Conservation (phyloP, 2,329 filamentous ascomycete genomes). For the Lachnellula willkommii region DNA sequence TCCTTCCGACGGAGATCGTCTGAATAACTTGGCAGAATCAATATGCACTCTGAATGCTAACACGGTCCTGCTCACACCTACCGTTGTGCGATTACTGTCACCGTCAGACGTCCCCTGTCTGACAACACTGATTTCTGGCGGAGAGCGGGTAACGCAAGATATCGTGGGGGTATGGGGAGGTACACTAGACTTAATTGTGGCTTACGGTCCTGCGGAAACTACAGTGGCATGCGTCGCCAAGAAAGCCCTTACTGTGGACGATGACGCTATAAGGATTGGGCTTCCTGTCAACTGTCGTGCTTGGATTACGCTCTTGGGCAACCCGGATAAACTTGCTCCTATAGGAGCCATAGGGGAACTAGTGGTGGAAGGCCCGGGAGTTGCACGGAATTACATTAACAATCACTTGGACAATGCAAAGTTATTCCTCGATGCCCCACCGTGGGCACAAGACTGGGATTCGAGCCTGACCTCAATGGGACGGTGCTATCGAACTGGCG, state of each 20-base stretch:
- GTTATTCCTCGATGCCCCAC: too few species aligned
- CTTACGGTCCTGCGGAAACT: constrained; percentile 81
- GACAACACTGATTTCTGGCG: constrained; percentile 15
- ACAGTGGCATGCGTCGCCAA: constrained; percentile 22
- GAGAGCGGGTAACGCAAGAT: constrained; percentile 14
- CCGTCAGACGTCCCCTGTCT: constrained; percentile 31
- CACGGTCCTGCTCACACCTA: constrained; percentile 18
- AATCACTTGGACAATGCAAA: constrained; percentile 46
- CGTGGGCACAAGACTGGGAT: too few species aligned
- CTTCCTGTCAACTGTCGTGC: too few species aligned
- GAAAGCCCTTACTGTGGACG: background rate
- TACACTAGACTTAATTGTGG: constrained; percentile 35
- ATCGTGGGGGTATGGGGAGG: constrained; percentile 38
- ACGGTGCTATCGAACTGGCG: too few species aligned
- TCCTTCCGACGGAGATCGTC: constrained; percentile 21
- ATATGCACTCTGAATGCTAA: constrained; percentile 17
- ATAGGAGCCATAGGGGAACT: constrained; percentile 35
- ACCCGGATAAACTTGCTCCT: constrained; percentile 23
- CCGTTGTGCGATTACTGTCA: constrained; percentile 24
- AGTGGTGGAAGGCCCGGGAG: constrained; percentile 33
- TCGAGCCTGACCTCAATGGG: too few species aligned
- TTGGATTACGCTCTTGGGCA: too few species aligned
- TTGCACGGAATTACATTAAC: constrained; percentile 38
- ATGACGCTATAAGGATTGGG: constrained; percentile 19
- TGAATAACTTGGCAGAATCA: constrained; percentile 9